phyloP scores from a whole-genome alignment of 2,329 filamentous ascomycete genomes.

The Sphaerostilbella broomeana region DNA sequence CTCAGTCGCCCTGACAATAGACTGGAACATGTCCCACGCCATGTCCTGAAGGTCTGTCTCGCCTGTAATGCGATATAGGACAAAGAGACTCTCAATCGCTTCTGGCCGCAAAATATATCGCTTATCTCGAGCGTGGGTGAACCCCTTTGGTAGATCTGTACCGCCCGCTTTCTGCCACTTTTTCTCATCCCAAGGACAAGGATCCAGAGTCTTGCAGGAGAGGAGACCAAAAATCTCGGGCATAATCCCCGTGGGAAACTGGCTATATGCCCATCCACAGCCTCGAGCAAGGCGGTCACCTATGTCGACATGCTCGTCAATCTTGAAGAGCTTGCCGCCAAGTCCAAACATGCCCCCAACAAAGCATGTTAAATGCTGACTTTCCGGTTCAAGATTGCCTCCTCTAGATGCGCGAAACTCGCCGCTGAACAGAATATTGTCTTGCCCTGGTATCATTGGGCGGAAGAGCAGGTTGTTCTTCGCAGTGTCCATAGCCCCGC shows the following conservation, averaged over 20 bases:
- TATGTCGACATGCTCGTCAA: constrained; percentile 40
- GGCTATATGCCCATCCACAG: constrained; percentile 52
- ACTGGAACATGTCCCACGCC: constrained; percentile 48
- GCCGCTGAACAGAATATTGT: constrained; percentile 49
- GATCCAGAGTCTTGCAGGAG: constrained; percentile 33
- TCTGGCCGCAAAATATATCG: constrained; percentile 51
- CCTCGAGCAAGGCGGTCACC: constrained; percentile 46
- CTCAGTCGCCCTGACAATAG: constrained; percentile 38
- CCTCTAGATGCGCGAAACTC: constrained; percentile 22
- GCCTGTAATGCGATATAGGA: constrained; percentile 59
- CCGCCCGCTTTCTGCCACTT: constrained; percentile 22
- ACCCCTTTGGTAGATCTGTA: constrained; percentile 45
- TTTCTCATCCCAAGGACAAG: constrained; percentile 27
- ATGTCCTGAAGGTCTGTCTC: constrained; percentile 40
- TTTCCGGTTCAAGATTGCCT: constrained; percentile 23
- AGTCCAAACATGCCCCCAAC: constrained; percentile 63
- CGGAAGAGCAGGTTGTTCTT: constrained; percentile 61
- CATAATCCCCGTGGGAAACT: constrained; percentile 51
- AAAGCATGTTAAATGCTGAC: constrained; percentile 48
- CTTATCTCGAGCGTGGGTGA: constrained; percentile 48
- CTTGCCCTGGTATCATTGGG: constrained; percentile 55
- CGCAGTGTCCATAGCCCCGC: constrained; percentile 54
- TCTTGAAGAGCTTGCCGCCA: constrained; percentile 52
- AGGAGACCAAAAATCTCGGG: constrained; percentile 47
- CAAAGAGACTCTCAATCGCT: constrained; percentile 74